Evolutionary conservation across 1,284 basidiomycete species (phyloP).

Genomic region (Heterobasidion parviporum): DNA sequence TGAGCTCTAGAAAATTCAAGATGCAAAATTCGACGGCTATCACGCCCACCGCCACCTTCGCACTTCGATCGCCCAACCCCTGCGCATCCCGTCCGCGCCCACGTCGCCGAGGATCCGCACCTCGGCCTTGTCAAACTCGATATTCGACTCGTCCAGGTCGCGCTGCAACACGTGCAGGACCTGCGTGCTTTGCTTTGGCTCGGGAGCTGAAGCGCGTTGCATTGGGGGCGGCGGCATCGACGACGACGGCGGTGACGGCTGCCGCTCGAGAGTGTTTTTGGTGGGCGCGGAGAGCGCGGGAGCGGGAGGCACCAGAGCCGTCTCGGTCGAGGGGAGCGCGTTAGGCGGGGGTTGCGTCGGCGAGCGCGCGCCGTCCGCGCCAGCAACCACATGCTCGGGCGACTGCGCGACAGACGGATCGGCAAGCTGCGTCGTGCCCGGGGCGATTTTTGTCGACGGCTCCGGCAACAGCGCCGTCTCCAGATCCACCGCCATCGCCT

Average conservation of each 20-base stretch:
- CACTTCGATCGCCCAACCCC: slow-evolving; percentile 14
- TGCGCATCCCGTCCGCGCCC: background rate
- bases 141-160: slow-evolving; percentile 17
- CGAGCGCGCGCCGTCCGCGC: background rate
- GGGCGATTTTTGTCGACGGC: too few species aligned
- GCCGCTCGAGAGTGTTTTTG: too few species aligned
- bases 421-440: too few species aligned
- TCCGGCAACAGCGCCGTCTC: too few species aligned
- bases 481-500: too few species aligned
- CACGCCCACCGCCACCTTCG: slow-evolving; percentile 13
- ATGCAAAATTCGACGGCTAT: background rate
- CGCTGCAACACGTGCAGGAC: slow-evolving; percentile 13
- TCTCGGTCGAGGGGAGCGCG: background rate
- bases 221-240: background rate
- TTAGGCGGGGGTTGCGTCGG: too few species aligned
- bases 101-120: slow-evolving; percentile 12
- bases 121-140: slow-evolving; percentile 20
- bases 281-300: too few species aligned
- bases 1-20: background rate
- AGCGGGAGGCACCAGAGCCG: background rate
- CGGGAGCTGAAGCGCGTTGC: background rate
- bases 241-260: too few species aligned
- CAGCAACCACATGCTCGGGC: too few species aligned
- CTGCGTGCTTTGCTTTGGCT: background rate
- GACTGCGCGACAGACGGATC: too few species aligned